Evolutionary conservation across 345 rosid species (phyloP).

Genomic region (Melastoma malabathricum): DNA sequence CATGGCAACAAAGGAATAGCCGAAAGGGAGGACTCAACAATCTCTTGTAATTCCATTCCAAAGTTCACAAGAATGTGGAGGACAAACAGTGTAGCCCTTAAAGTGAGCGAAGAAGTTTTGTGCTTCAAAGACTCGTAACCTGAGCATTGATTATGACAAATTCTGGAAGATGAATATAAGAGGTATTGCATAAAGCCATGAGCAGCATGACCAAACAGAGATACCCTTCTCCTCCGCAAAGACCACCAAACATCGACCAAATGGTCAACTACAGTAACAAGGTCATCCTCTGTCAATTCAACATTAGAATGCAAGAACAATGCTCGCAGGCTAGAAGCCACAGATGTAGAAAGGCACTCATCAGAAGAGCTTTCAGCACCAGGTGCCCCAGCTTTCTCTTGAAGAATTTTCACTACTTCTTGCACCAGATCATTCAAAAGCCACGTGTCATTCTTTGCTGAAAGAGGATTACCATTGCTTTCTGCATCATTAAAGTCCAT

Average conservation of each 20-base stretch:
- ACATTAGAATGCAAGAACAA: constrained; percentile 24
- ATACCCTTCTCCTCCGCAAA: constrained; percentile 68
- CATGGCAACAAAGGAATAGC: constrained; percentile 69
- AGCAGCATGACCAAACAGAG: constrained; percentile 77
- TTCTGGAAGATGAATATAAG: constrained; percentile 42
- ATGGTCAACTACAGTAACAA: constrained; percentile 33
- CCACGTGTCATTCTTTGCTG: constrained; percentile 19
- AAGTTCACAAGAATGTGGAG: constrained; percentile 71
- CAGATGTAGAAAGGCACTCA: constrained; percentile 41
- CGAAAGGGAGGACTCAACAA: constrained; percentile 62
- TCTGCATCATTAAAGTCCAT: constrained; percentile 18
- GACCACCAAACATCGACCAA: constrained; percentile 71
- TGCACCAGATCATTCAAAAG: constrained; percentile 28
- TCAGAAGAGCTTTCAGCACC: constrained; percentile 46
- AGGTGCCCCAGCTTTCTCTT: constrained; percentile 56
- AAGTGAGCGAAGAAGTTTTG: constrained; percentile 41
- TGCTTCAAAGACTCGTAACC: constrained; percentile 42
- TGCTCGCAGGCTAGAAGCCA: constrained; percentile 48
- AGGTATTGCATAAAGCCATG: constrained; percentile 67
- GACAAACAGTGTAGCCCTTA: constrained; percentile 71
- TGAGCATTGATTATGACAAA: constrained; percentile 31
- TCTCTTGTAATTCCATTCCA: constrained; percentile 76
- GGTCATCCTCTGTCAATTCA: constrained; percentile 27
- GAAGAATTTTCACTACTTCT: constrained; percentile 49
- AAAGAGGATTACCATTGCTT: constrained; percentile 11